Evolutionary conservation across 2,329 filamentous ascomycete genomes (phyloP).

Genomic region (Aspergillus sp.): DNA sequence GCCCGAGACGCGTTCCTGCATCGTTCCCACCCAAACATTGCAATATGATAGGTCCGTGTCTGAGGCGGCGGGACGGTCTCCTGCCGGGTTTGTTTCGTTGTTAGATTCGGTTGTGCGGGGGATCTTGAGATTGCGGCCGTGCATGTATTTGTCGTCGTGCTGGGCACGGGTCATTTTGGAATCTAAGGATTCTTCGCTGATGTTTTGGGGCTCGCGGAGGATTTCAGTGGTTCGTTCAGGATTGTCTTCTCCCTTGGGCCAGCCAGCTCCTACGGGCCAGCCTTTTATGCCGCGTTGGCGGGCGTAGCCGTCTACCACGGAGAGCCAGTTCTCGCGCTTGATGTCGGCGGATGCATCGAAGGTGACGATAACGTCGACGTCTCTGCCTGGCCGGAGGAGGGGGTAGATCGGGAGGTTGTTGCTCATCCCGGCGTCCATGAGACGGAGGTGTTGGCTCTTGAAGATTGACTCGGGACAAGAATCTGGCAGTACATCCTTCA

Average conservation of each 20-base stretch:
- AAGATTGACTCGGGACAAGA: constrained; percentile 75
- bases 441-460: constrained; percentile 62
- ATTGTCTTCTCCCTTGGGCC: constrained; percentile 62
- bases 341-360: constrained; percentile 95
- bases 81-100: constrained; percentile 37
- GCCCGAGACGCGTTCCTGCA: constrained; percentile 59
- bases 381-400: constrained; percentile 74
- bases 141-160: constrained; percentile 24
- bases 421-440: constrained; percentile 98
- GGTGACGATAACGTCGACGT: constrained; percentile 83
- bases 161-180: constrained; percentile 57
- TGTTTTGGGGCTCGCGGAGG: constrained; percentile 61
- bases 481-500: constrained; percentile 66
- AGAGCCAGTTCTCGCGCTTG: constrained; percentile 89
- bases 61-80: constrained; percentile 33
- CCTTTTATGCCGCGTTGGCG: constrained; percentile 83
- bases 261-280: constrained; percentile 92
- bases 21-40: constrained; percentile 90
- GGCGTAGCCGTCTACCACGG: constrained; percentile 87
- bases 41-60: constrained; percentile 71
- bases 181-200: constrained; percentile 54
- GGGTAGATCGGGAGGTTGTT: constrained; percentile 97
- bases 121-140: constrained; percentile 5
- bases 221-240: constrained; percentile 56
- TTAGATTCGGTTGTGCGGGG: constrained; percentile 26